phyloP scores from a whole-genome alignment of 305 asterid species.

The Fraxinus baroniana region DNA sequence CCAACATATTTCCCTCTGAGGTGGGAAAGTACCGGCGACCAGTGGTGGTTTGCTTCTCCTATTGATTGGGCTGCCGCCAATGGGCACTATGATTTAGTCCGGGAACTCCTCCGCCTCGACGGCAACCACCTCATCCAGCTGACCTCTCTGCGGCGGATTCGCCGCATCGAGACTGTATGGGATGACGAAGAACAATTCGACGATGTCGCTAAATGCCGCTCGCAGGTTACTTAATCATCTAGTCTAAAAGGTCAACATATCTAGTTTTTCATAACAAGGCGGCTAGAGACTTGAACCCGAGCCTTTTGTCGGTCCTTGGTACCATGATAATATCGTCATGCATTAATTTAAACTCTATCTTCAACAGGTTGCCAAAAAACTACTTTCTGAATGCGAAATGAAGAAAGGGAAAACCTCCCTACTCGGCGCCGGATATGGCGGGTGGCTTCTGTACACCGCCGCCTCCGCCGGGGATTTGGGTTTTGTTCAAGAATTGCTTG shows the following conservation, averaged over 20 bases:
- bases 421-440: slow-evolving; percentile 77
- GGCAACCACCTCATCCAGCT: slow-evolving; percentile 86
- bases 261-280: background rate
- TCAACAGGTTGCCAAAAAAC: slow-evolving; percentile 50
- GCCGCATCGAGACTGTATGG: slow-evolving; percentile 95
- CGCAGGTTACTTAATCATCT: slow-evolving; percentile 30
- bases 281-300: background rate
- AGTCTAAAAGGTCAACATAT: background rate
- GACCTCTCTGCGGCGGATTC: slow-evolving; percentile 82
- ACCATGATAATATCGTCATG: background rate
- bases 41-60: slow-evolving; percentile 99
- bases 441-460: slow-evolving; percentile 90
- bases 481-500: slow-evolving; percentile 66
- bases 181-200: slow-evolving; percentile 87
- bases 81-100: slow-evolving; percentile 85
- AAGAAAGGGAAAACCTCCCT: slow-evolving; percentile 64
- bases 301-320: background rate
- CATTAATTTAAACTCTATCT: background rate
- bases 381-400: slow-evolving; percentile 55
- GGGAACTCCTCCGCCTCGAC: slow-evolving; percentile 89
- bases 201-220: slow-evolving; percentile 72
- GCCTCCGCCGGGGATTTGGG: slow-evolving; percentile 84
- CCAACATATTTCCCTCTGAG: slow-evolving; percentile 78
- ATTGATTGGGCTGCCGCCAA: slow-evolving; percentile 97
- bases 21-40: slow-evolving; percentile 99